A percentile compares a stretch with the other conserved stretches of the same genome.
Evolutionary conservation across 257 asterid genomes (phyloP).

Genomic region (Striga asiatica): DNA sequence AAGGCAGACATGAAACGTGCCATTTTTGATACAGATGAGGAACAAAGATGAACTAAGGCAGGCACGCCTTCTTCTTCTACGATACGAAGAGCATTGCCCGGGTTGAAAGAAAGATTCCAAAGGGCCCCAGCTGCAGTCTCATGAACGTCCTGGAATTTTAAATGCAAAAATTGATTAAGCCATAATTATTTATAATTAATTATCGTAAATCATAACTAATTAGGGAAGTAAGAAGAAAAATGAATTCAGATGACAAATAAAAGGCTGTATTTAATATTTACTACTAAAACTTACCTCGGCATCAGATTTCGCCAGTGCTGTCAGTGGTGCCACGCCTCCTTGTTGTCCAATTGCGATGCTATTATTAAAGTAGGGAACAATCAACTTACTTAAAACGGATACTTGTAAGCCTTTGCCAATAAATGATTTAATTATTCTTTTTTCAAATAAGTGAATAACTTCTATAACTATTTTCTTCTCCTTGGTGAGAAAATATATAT

Average conservation of each 20-base stretch:
- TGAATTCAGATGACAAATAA: background rate
- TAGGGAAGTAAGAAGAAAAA: no score
- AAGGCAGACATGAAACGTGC: conserved; percentile 83
- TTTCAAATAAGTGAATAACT: no score
- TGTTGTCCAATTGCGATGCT: conserved; percentile 77
- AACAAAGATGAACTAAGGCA: conserved; percentile 55
- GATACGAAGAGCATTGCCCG: conserved; percentile 68
- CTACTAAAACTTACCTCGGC: conserved; percentile 49
- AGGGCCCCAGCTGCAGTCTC: conserved; percentile 90
- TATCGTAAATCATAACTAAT: background rate
- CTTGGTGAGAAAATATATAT: no score
- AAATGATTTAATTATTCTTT: no score
- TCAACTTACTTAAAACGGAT: no score
- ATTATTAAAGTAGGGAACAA: no score
- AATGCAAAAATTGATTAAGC: no score
- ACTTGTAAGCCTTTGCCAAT: no score
- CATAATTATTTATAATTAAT: no score
- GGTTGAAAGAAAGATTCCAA: conserved; percentile 78
- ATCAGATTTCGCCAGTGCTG: conserved; percentile 52
- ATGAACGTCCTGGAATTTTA: conserved; percentile 59
- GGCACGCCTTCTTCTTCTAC: conserved; percentile 78
- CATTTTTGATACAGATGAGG: conserved; percentile 62
- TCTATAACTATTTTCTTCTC: no score
- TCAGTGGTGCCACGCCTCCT: conserved; percentile 78
- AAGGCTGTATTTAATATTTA: background rate